These are phyloP conservation scores for Sclerotinia minor DNA, from an alignment of 2,329 filamentous ascomycete species.

Conservation along the genomic window DNA sequence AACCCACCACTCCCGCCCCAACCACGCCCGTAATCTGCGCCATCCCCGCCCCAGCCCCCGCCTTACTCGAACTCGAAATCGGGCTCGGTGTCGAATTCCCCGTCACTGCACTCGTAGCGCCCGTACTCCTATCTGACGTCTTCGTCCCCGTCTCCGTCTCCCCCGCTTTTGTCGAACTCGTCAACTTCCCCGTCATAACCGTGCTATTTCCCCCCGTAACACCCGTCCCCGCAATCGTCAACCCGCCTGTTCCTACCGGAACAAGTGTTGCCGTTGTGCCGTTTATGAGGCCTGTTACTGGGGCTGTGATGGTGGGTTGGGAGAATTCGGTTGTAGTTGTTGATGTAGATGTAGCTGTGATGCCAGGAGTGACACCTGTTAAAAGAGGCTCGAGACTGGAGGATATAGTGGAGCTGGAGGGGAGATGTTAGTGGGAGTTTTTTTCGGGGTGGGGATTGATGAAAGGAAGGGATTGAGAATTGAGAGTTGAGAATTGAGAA, in stretches of 20 bases:
- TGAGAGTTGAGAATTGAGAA: background rate
- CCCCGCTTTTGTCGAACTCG: background rate
- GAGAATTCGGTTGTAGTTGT: too few relatives aligned
- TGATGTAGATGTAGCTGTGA: background rate
- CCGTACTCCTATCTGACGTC: background rate
- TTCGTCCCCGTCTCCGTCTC: background rate
- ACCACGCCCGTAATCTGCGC: constrained; percentile 15
- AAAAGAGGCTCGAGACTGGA: constrained; percentile 2
- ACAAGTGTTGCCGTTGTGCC: background rate
- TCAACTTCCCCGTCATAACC: constrained; percentile 9
- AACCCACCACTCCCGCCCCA: background rate
- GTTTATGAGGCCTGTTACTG: background rate
- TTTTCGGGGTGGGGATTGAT: background rate
- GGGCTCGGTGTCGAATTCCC: background rate
- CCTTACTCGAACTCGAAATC: constrained; percentile 16
- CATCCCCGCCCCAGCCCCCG: background rate
- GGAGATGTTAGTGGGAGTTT: background rate
- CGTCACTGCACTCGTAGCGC: background rate
- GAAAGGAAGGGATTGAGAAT: too few relatives aligned
- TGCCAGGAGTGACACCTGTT: background rate
- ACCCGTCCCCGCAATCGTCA: background rate
- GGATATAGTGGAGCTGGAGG: constrained; percentile 12
- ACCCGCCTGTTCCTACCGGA: background rate
- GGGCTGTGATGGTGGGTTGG: background rate
- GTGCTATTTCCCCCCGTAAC: constrained; percentile 12